Base-by-base conservation (phyloP, 2,329 filamentous ascomycete species). In the Sporothrix sp. region DNA sequence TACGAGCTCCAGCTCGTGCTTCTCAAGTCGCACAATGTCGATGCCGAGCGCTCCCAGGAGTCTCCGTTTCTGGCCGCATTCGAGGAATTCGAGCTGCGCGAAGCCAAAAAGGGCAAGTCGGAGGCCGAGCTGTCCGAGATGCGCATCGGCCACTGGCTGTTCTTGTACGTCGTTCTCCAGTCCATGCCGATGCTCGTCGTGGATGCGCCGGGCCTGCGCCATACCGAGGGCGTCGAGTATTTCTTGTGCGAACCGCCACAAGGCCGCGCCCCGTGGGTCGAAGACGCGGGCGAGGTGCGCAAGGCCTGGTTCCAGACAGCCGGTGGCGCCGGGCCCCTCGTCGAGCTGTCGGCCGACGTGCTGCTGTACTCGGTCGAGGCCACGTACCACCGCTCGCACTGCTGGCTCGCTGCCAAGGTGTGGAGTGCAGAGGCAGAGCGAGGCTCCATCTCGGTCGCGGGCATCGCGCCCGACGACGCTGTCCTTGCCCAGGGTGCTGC, bases 21-120 rank as follows among this genome's bases (percentile, higher is more conserved):
- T n/a, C 81, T 84, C 62, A 83, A 82, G 54, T 84, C 85, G 0
- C 90, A 90, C 67, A 95, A 95, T 58, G 77, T 80, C 39, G 86
- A 91, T 57, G 81, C 81, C 1, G 78, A 78, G 54, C 33, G 48
- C 3, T 69, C 70, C 20, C 59, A 75, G 33, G 65, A 69, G 43
- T 70, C 76, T 11, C 77, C 82, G 0, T 89, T 91, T 63, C 65
- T 90, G 28, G 71, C 79, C 5, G 75, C 79, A 23, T 91, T 86
- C 67, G 79, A 79, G 55, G 74, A 79, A 1, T 86, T 88, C 56
- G 87, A 91, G 66, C 68, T 74, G 32, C 81, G 81, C 42, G 81
- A 87, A 54, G 79, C 80, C 18, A 51, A 48, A 16, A 75, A 75
- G 53, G 77, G 81, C 52, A 81, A 79, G 62, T 76, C 71, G 35